Base-by-base conservation (phyloP, 2,329 filamentous ascomycete genomes). In the Fusarium udum region DNA sequence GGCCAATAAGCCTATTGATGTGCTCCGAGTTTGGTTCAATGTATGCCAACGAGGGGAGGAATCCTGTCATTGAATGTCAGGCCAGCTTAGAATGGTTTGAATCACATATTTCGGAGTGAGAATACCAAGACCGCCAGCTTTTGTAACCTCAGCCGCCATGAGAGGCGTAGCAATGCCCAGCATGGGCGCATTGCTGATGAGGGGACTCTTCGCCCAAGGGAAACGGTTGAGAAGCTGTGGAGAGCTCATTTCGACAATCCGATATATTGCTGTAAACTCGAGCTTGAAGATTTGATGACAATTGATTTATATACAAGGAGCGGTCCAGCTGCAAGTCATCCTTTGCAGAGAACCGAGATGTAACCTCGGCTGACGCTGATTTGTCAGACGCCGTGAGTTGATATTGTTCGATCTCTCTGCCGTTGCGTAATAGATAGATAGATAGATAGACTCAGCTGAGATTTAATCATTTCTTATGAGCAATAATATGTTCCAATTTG, bases 111-210 rank as follows among this genome's bases (percentile, higher is more conserved):
- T 16, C n/a, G 24, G 28, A 10, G 28, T 67, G 26, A 12, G 14
- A 8, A 16, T 78, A 84, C 82, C 83, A 18, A 84, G 57, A 12
- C 83, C 83, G 16, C 81, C 82, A 24, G 82, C 82, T 52, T 80
- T 83, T 64, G 73, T 80, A 10, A 84, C 82, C 56, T 83, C 80
- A 20, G 78, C 74, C n/a, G 82, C 80, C 51, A 84, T 75, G 12
- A 71, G 74, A n/a, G 82, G 78, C 20, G 75, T 76, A 14, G 78
- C 81, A 32, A 70, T 78, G 24, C 79, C 78, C 34, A 80, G 74
- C 83, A 84, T 84, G 12, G 83, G 83, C 26, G 73, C 82, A 70
- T 80, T 84, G 71, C 71, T 79, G 62, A 82, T 77, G 61, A 81
- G 65, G 31, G 81, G 81, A 7, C 74, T 62, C 31, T 67, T 69